phyloP scores from a whole-genome alignment of 1,139 yeast species.

The Barnettozyma hawaiiensis region DNA sequence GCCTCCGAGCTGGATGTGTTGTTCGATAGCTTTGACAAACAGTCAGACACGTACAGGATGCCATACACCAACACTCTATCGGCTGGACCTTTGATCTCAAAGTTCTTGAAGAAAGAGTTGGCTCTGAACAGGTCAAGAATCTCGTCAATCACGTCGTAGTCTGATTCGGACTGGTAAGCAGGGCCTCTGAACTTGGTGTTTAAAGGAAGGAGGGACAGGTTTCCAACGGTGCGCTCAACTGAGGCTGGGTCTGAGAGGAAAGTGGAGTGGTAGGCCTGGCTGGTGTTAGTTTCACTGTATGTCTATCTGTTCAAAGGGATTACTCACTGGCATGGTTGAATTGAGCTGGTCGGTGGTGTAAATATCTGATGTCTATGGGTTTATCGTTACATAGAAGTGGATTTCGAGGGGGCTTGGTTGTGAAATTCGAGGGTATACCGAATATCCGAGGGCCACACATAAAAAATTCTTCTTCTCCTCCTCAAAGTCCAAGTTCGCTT shows the following conservation, averaged over 20 bases:
- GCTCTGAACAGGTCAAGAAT: constrained; percentile 88
- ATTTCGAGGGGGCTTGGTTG: not conserved
- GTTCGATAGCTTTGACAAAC: constrained; percentile 57
- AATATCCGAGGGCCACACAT: constrained; percentile 2
- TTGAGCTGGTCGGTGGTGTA: not conserved
- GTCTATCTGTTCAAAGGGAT: not conserved
- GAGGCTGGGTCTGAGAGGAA: constrained; percentile 60
- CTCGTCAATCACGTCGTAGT: constrained; percentile 91
- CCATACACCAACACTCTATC: constrained; percentile 95
- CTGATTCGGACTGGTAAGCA: constrained; percentile 73
- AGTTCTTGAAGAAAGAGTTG: constrained; percentile 91
- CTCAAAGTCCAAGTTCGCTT: no score
- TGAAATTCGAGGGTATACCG: not conserved
- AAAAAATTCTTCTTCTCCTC: not conserved
- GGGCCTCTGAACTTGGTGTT: constrained; percentile 88
- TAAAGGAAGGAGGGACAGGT: constrained; percentile 76
- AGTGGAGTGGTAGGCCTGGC: constrained; percentile 87
- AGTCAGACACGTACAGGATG: constrained; percentile 82
- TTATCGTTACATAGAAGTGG: no score
- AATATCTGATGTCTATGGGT: no score
- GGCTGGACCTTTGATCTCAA: constrained; percentile 93
- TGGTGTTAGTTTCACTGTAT: not conserved
- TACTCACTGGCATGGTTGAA: constrained; percentile 14
- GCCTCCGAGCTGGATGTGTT: constrained; percentile 57
- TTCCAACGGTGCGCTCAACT: constrained; percentile 47